Evolutionary conservation across 1,284 basidiomycete species (phyloP).

Genomic region (Cryptococcus sp.): DNA sequence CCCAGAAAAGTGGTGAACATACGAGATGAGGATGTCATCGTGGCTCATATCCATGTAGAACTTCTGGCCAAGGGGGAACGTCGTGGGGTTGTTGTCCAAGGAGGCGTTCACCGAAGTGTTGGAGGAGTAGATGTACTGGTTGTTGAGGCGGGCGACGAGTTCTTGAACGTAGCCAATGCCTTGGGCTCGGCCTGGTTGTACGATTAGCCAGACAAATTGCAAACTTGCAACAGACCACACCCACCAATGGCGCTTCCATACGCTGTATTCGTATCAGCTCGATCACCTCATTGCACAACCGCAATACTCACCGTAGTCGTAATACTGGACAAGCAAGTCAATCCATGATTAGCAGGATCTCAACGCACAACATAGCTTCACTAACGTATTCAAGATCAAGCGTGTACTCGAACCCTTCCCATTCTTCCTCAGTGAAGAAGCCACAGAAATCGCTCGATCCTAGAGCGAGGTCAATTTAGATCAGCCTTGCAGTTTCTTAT

Average conservation of each 20-base stretch:
- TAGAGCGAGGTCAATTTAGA: slow-evolving; percentile 1
- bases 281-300: slow-evolving; percentile 12
- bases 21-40: slow-evolving; percentile 13
- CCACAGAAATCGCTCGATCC: slow-evolving; percentile 41
- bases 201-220: no score
- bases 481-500: not conserved
- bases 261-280: slow-evolving; percentile 48
- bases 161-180: slow-evolving; percentile 9
- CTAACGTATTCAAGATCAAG: slow-evolving; percentile 26
- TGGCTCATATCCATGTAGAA: slow-evolving; percentile 15
- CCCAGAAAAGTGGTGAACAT: not conserved
- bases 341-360: not conserved
- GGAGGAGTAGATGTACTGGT: slow-evolving; percentile 9
- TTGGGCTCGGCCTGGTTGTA: slow-evolving; percentile 2
- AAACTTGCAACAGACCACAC: no score
- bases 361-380: not conserved
- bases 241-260: slow-evolving; percentile 8
- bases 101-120: slow-evolving; percentile 10
- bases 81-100: slow-evolving; percentile 8
- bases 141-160: slow-evolving; percentile 9
- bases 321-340: slow-evolving; percentile 14
- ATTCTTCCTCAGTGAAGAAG: slow-evolving; percentile 42
- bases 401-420: slow-evolving; percentile 30
- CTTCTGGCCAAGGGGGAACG: slow-evolving; percentile 12
- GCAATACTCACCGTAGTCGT: slow-evolving; percentile 7